Conservation (phyloP, 176 grass and related monocot genomes). For the Carex myosuroides region DNA sequence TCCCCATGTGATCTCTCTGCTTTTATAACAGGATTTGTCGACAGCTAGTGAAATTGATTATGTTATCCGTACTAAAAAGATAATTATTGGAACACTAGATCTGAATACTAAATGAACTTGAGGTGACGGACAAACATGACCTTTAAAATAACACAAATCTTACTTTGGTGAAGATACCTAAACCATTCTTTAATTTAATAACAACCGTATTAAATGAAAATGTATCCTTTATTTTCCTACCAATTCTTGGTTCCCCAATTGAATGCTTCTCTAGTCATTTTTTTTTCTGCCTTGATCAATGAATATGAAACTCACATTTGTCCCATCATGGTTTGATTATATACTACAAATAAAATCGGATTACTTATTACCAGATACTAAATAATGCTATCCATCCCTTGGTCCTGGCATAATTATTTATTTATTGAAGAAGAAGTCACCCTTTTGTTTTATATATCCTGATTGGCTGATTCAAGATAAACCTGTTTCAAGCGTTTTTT, state of each 20-base stretch:
- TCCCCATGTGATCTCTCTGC: constrained; percentile 2
- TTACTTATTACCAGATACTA: neutral
- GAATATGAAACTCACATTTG: constrained; percentile 4
- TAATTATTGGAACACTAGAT: neutral
- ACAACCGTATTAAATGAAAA: neutral
- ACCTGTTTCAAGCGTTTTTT: neutral
- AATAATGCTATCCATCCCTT: neutral
- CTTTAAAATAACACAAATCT: neutral
- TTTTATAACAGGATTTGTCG: neutral
- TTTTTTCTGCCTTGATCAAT: neutral
- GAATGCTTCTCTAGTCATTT: neutral
- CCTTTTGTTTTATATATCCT: neutral
- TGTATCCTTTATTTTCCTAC: neutral
- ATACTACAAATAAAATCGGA: neutral
- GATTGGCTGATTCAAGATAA: neutral
- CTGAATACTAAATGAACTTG: neutral
- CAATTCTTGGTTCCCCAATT: constrained; percentile 8
- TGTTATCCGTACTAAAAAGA: constrained; percentile 1
- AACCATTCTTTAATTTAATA: neutral
- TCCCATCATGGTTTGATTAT: neutral
- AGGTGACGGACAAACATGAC: neutral
- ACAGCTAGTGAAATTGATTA: constrained; percentile 11
- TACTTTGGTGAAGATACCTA: neutral
- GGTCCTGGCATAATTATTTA: too few relatives aligned
- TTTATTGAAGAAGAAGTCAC: neutral